A percentile compares a stretch with the other conserved stretches of the same genome.
These are phyloP conservation scores for Mrakia gelida DNA, from an alignment of 768 basidiomycete species.

Conservation along the genomic window DNA sequence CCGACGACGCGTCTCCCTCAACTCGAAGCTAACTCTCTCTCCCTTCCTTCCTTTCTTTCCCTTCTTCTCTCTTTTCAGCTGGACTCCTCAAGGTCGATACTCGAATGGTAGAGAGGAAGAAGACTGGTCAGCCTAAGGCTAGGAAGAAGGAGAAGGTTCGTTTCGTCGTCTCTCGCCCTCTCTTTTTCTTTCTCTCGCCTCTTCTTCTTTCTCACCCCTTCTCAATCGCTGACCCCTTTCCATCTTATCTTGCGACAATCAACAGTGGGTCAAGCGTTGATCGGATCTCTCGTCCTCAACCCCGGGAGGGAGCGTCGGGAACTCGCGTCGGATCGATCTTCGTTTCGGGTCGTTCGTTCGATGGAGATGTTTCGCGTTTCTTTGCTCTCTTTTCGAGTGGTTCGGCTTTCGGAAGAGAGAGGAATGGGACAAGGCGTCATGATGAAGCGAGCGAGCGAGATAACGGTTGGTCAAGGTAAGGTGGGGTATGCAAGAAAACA, in stretches of 20 bases:
- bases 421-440: too few species aligned
- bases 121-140: constrained; percentile 87
- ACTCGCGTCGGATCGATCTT: too few species aligned
- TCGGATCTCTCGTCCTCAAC: not conserved
- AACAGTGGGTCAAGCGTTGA: constrained; percentile 13
- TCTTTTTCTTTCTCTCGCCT: not conserved
- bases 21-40: too few species aligned
- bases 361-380: too few species aligned
- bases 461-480: too few species aligned
- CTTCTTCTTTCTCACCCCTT: not conserved
- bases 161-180: not conserved
- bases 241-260: not conserved
- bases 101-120: constrained; percentile 97
- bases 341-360: too few species aligned
- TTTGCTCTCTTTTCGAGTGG: too few species aligned
- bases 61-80: not conserved
- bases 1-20: not conserved
- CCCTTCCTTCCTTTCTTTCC: not conserved
- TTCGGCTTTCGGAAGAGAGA: too few species aligned
- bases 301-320: too few species aligned
- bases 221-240: not conserved
- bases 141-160: constrained; percentile 53
- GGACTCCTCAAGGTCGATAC: constrained; percentile 85
- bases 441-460: too few species aligned
- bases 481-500: too few species aligned